Percentiles rank a stretch among this genome's conserved stretches.
Evolutionary conservation across 441 rosid genomes (phyloP).

Genomic region (Populus hybrid): DNA sequence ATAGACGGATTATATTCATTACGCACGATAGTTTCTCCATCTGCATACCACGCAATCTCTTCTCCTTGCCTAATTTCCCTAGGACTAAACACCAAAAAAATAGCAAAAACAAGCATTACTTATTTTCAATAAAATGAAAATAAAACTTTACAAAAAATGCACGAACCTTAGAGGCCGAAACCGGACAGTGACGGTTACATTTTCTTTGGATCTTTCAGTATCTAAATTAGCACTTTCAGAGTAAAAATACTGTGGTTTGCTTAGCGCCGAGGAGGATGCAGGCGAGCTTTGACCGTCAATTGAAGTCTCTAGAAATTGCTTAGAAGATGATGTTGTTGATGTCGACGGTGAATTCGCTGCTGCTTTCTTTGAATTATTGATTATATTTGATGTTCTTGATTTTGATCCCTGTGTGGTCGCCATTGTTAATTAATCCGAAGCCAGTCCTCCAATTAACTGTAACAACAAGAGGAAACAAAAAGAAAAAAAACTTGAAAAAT

Average conservation of each 20-base stretch:
- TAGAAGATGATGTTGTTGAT: constrained; percentile 90
- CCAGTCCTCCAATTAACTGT: background rate
- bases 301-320: constrained; percentile 72
- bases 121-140: background rate
- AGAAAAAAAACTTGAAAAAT: background rate
- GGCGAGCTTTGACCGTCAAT: constrained; percentile 94
- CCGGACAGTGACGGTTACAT: constrained; percentile 94
- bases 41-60: constrained; percentile 99
- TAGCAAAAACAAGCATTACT: background rate
- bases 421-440: constrained; percentile 40
- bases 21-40: constrained; percentile 91
- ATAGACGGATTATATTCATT: constrained; percentile 80
- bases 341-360: constrained; percentile 83
- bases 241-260: constrained; percentile 73
- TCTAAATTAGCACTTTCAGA: constrained; percentile 44
- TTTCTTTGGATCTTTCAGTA: constrained; percentile 73
- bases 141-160: background rate
- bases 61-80: constrained; percentile 98
- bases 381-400: constrained; percentile 48
- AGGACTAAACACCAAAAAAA: constrained; percentile 52
- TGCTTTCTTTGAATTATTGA: constrained; percentile 29
- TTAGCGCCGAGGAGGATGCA: constrained; percentile 85
- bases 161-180: constrained; percentile 93
- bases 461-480: background rate
- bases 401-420: constrained; percentile 65